Evolutionary conservation across 1,284 basidiomycete species (phyloP), one percentile per base, ranked within the genome.

Genomic region (Phylloboletellus chloephorus): DNA sequence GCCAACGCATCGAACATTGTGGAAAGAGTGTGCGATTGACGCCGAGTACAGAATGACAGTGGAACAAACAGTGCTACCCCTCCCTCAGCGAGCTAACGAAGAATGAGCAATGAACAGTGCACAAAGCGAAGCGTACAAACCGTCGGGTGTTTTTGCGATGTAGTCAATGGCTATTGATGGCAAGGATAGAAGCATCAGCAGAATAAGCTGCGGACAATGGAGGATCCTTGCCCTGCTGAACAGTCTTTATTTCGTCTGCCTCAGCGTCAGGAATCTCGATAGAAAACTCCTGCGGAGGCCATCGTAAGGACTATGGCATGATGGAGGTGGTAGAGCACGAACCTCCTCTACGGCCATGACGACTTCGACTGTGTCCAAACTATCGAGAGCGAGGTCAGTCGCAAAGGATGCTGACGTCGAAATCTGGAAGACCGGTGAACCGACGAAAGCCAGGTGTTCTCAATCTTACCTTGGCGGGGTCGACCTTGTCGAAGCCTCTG

Each of bases 281-380:
- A 22, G 74, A 69, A 58, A 90, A 90, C 54, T 90, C 90, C 89
- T 92, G 52, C 19, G 25, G 36, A 35, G 19, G 31, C 16, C 11
- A 35, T 17, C 34, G 37, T 41, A 40, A 44, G 26, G 12, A 15
- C 13, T 17, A 21, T 16, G 34, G 37, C 13, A 20, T 3, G 12
- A 20, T 6, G 8, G 8, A 21, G 13, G 19, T 17, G 31, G 22
- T 11, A 40, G 35, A 9, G 34, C 9, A 29, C 70, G 31, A 64
- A 91, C 95, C 82, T 98, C 95, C 71, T 99, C 96, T 54, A 99
- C 88, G 34, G 95, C 93, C 94, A 99, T 98, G 57, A 98, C 91
- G 31, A 98, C 94, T 67, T 99, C 96, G 31, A 99, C 95, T 33
- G 93, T 82, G 66, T 98, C 96, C 60, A 99, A 73, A 58, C 93